Evolutionary conservation across 73 alveolate species (phyloP).

Genomic region (Effrenium voratum): DNA sequence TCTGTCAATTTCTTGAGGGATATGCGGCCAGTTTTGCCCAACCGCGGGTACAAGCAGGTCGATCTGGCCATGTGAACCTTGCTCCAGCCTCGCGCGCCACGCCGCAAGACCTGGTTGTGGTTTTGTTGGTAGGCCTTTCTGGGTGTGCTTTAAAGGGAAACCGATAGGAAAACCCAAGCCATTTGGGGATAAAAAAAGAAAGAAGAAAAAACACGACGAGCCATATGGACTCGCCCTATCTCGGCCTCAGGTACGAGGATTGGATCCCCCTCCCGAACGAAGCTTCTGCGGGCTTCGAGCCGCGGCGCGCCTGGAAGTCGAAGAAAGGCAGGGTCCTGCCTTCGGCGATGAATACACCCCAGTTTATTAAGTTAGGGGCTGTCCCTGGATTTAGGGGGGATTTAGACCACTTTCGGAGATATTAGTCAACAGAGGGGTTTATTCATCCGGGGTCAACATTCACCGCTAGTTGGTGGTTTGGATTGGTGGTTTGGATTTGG

Average conservation of each 20-base stretch:
- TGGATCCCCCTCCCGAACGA: slow-evolving; percentile 2
- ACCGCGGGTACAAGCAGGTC: too few relatives aligned
- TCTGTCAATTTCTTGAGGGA: too few relatives aligned
- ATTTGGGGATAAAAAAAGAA: too few relatives aligned
- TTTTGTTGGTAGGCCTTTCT: not conserved
- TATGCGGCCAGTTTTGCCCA: too few relatives aligned
- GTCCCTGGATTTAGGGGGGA: too few relatives aligned
- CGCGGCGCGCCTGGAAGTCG: slow-evolving; percentile 51
- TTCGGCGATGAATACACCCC: too few relatives aligned
- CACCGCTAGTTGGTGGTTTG: not conserved
- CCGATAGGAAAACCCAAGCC: too few relatives aligned
- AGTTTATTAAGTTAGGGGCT: too few relatives aligned
- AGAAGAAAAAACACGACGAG: too few relatives aligned
- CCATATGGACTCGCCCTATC: not conserved
- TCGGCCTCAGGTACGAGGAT: slow-evolving; percentile 51
- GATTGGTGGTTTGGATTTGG: not conserved
- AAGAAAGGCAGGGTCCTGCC: slow-evolving; percentile 65
- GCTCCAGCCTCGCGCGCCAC: not conserved
- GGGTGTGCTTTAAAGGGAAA: not conserved
- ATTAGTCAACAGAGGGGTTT: not conserved
- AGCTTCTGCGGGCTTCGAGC: not conserved
- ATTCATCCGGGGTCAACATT: not conserved
- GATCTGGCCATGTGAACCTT: too few relatives aligned
- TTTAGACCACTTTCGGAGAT: not conserved
- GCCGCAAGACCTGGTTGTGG: not conserved